Conservation (phyloP, 345 rosid genomes). For the Passiflora organensis region DNA sequence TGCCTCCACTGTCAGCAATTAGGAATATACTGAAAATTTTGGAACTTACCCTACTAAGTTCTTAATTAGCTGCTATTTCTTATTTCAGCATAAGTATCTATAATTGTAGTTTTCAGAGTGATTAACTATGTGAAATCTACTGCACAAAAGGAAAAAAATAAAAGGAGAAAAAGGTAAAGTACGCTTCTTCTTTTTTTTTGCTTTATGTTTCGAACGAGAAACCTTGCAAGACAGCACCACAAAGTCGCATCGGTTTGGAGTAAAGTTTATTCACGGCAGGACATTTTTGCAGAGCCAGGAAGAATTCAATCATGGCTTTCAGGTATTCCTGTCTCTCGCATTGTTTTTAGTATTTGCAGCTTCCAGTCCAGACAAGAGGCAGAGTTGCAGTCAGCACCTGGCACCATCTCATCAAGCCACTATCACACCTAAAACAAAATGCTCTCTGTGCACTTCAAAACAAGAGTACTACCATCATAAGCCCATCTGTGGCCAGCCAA, state of each 20-base stretch:
- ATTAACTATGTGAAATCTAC: no score
- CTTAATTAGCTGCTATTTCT: no score
- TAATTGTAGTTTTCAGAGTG: background rate
- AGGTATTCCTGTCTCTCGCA: constrained; percentile 5
- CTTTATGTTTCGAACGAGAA: background rate
- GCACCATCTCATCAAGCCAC: constrained; percentile 10
- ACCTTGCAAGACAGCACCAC: no score
- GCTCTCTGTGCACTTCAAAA: background rate
- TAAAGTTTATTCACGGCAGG: background rate
- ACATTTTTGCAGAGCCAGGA: constrained; percentile 2
- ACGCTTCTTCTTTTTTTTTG: background rate
- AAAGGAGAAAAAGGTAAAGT: no score
- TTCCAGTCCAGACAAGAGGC: constrained; percentile 21
- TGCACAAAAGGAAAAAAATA: no score
- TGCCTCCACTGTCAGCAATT: no score
- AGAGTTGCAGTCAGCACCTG: background rate
- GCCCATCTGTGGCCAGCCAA: no score
- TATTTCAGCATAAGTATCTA: background rate
- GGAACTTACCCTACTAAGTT: no score
- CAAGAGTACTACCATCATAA: no score
- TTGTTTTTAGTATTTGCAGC: constrained; percentile 17
- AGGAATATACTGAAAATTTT: no score
- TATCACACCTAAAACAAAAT: background rate
- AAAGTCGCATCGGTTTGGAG: background rate
- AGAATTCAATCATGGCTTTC: constrained; percentile 3